Percentiles rank a stretch among this genome's conserved stretches.
These are phyloP conservation scores for Albifimbria verrucaria DNA, from an alignment of 2,329 filamentous ascomycete species.

Conservation along the genomic window DNA sequence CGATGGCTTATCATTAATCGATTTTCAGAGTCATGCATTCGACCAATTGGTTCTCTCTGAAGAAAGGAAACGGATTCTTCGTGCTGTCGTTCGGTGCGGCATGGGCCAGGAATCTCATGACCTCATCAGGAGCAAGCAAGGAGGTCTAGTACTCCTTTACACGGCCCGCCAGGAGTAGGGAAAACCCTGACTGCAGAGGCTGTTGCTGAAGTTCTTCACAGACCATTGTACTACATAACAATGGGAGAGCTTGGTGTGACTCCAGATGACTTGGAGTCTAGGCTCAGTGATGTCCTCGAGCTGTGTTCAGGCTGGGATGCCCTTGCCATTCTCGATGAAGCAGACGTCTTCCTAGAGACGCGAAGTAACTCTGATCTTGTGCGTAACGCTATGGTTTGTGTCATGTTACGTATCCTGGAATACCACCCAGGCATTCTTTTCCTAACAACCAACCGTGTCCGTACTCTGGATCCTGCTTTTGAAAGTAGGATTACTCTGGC, in stretches of 20 bases:
- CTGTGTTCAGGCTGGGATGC: conserved; percentile 32
- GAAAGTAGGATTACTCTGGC: conserved; percentile 40
- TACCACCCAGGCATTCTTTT: conserved; percentile 34
- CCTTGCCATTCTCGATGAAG: conserved; percentile 34
- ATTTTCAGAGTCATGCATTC: conserved; percentile 8
- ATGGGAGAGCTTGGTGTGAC: conserved; percentile 5
- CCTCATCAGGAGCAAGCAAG: neutral
- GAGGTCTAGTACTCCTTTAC: conserved; percentile 30
- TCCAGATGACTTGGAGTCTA: neutral
- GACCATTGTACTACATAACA: conserved; percentile 9
- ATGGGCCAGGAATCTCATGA: neutral
- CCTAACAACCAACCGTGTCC: conserved; percentile 39
- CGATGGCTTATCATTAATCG: conserved; percentile 4
- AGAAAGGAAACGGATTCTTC: neutral
- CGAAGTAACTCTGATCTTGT: conserved; percentile 16
- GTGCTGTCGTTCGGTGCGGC: neutral
- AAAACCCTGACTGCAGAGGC: conserved; percentile 38
- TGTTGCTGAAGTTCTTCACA: conserved; percentile 11
- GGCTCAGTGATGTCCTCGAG: conserved; percentile 5
- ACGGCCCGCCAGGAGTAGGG: conserved; percentile 29
- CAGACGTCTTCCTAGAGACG: conserved; percentile 33
- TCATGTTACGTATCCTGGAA: conserved; percentile 28
- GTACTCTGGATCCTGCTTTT: conserved; percentile 38
- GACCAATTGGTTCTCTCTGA: neutral
- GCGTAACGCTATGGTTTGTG: conserved; percentile 20